Base-by-base conservation (phyloP, 1,284 basidiomycete species). In the Sanghuangporus baumii region DNA sequence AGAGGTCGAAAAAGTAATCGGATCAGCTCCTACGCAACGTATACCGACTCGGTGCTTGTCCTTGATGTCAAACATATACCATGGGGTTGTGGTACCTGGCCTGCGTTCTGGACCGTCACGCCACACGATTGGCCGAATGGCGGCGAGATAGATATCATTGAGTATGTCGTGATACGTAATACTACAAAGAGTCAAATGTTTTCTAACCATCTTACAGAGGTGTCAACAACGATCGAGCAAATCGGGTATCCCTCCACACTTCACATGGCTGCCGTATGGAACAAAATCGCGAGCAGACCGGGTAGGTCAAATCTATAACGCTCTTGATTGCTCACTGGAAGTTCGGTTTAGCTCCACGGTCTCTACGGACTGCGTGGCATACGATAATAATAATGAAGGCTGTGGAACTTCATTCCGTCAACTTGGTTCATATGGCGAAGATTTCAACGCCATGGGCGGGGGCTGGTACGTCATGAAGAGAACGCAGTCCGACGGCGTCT, bases 71-170 rank as follows among this genome's bases (percentile, higher is more conserved):
- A 57, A 23, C 72, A 71, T 61, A 69, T 72, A 66, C 72, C 72
- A 6, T 41, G 38, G 41, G 60, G 69, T 6, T 71, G 69, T 59
- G 68, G 65, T 14, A 71, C 70, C 18, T 77, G 76, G 77, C 77
- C 78, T 6, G 75, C 75, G 36, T 76, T 73, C 62, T 79, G 78
- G 77, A 77, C 74, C 26, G 68, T 72, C 1, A 73, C 72, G 8
- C 67, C 68, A 16, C 66, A 67, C 26, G 59, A 57, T 26, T 71
- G 71, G 71, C 70, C 70, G 2, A 14, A 38, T n/a, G 67, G 67
- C 4, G 69, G 69, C 2, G 69, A 71, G 56, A 66, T 71, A 40
- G 69, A 71, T 37, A 69, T 65, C 23, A 58, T 62, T 31, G 63
- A 65, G 63, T 58, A 23, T 1, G 54, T 51, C 43, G 11, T 2